phyloP scores from a whole-genome alignment of 2,329 filamentous ascomycete genomes.

The Furcasterigmium furcatum region DNA sequence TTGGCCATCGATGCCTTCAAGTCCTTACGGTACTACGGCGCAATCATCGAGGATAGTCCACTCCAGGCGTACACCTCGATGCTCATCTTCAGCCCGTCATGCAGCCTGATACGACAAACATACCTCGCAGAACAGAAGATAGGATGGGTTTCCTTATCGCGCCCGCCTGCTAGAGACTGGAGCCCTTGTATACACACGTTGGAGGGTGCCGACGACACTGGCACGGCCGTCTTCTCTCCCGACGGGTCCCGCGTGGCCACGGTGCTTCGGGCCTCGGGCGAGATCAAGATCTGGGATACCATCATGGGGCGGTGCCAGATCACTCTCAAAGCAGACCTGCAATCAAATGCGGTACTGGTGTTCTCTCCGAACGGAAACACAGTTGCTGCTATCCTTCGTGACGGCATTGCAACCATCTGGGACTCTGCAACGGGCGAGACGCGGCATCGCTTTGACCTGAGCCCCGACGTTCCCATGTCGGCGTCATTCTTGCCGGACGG shows the following conservation, averaged over 20 bases:
- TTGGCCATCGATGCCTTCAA: not conserved
- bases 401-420: not conserved
- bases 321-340: too few species aligned
- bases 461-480: not conserved
- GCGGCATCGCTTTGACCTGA: not conserved
- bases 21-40: not conserved
- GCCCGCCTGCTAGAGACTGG: too few species aligned
- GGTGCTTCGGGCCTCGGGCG: not conserved
- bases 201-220: not conserved
- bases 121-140: not conserved
- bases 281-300: not conserved
- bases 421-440: not conserved
- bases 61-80: not conserved
- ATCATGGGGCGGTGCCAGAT: not conserved
- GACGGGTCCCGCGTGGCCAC: not conserved
- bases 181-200: not conserved
- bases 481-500: too few species aligned
- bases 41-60: not conserved
- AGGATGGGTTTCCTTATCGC: not conserved
- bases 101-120: not conserved
- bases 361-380: not conserved
- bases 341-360: not conserved
- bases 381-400: not conserved
- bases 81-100: not conserved
- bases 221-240: not conserved